These are phyloP conservation scores for Wallacemonas sp. DNA, from an alignment of 208 protist genomes.

Conservation along the genomic window DNA sequence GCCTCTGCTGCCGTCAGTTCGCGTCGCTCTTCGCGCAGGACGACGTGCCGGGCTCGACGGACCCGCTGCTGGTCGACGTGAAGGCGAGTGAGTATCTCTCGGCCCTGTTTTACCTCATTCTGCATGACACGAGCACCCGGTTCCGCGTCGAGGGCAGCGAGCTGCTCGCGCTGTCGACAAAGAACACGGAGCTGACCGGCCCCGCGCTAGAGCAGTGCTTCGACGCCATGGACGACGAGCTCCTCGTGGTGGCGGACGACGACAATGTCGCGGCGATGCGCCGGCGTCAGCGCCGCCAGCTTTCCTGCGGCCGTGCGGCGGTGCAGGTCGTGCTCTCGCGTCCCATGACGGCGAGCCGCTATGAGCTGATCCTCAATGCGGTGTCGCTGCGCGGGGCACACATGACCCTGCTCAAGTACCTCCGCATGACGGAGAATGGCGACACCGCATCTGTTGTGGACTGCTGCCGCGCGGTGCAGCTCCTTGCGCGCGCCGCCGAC, in stretches of 20 bases:
- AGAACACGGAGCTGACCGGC: slow-evolving; percentile 72
- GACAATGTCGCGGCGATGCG: slow-evolving; percentile 37
- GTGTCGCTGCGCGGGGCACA: slow-evolving; percentile 66
- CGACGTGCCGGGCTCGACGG: slow-evolving; percentile 20
- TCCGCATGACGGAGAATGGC: slow-evolving; percentile 60
- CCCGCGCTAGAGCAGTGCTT: slow-evolving; percentile 67
- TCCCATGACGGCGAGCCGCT: slow-evolving; percentile 46
- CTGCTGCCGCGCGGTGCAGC: slow-evolving; percentile 70
- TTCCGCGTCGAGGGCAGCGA: slow-evolving; percentile 81
- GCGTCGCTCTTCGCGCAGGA: slow-evolving; percentile 13
- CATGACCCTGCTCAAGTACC: slow-evolving; percentile 76
- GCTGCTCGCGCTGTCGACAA: slow-evolving; percentile 62
- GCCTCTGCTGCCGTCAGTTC: slow-evolving; percentile 20
- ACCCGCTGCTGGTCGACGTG: slow-evolving; percentile 36
- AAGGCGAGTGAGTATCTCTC: slow-evolving; percentile 49
- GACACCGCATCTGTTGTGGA: slow-evolving; percentile 62
- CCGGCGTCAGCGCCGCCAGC: slow-evolving; percentile 61
- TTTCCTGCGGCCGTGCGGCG: slow-evolving; percentile 69
- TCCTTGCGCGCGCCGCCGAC: slow-evolving; percentile 53
- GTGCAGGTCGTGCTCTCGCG: slow-evolving; percentile 65
- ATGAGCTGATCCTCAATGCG: slow-evolving; percentile 47
- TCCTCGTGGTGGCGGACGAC: slow-evolving; percentile 44
- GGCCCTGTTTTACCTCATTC: slow-evolving; percentile 60
- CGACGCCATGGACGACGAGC: slow-evolving; percentile 78
- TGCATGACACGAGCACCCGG: slow-evolving; percentile 50